These are phyloP conservation scores for Nicotiana otophora DNA, from an alignment of 257 asterid genomes.

Conservation along the genomic window DNA sequence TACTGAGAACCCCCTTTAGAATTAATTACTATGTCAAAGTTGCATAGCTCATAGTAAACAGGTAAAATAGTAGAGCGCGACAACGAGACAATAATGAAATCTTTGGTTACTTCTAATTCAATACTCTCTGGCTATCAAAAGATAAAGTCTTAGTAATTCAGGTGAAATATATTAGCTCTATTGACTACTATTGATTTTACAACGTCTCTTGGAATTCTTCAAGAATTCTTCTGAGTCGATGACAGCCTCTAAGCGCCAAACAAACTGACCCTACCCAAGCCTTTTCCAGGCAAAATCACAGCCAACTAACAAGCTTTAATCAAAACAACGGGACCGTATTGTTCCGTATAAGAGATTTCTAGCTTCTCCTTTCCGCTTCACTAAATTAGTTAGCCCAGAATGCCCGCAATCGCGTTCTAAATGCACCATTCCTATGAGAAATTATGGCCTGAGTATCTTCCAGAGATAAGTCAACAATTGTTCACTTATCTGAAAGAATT, in stretches of 20 bases:
- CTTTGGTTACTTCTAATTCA: neutral
- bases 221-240: neutral
- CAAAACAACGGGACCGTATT: neutral
- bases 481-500: neutral
- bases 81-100: neutral
- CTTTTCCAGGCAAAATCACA: neutral
- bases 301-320: neutral
- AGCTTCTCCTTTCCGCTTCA: neutral
- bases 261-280: neutral
- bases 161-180: neutral
- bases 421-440: neutral
- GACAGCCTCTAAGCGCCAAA: neutral
- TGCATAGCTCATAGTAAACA: neutral
- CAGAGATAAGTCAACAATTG: neutral
- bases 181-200: neutral
- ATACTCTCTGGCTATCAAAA: neutral
- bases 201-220: neutral
- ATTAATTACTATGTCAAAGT: neutral
- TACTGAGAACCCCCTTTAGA: neutral
- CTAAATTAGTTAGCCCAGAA: neutral
- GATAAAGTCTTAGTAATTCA: neutral
- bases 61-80: neutral
- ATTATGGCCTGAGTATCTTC: neutral
- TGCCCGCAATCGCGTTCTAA: neutral
- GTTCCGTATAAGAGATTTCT: neutral